Evolutionary conservation across 768 basidiomycete genomes (phyloP).

Genomic region (Mycena crocata): DNA sequence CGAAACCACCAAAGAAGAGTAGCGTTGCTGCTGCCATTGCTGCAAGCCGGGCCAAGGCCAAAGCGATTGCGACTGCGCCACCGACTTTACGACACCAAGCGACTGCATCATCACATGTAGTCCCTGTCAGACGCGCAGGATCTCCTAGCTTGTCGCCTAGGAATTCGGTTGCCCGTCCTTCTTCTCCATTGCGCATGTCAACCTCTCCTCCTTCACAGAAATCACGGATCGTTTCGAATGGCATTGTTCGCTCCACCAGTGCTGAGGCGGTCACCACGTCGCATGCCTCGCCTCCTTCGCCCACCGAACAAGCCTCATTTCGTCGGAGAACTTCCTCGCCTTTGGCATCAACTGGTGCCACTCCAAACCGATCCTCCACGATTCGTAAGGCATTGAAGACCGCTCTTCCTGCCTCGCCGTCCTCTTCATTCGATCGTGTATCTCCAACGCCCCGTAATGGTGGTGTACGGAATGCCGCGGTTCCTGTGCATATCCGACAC

Average conservation of each 20-base stretch:
- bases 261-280: constrained; percentile 43
- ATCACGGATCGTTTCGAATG: constrained; percentile 55
- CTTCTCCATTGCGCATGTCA: constrained; percentile 61
- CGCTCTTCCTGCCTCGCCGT: constrained; percentile 52
- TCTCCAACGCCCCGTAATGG: constrained; percentile 45
- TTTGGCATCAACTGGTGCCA: constrained; percentile 46
- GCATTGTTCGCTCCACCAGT: constrained; percentile 59
- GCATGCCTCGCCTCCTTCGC: constrained; percentile 51
- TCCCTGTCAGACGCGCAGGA: constrained; percentile 57
- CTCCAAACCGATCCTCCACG: constrained; percentile 46
- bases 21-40: constrained; percentile 90
- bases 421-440: constrained; percentile 44
- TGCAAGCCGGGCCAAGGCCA: constrained; percentile 90
- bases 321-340: constrained; percentile 65
- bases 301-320: constrained; percentile 46
- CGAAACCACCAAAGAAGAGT: constrained; percentile 76
- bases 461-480: constrained; percentile 37
- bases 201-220: constrained; percentile 59
- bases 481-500: constrained; percentile 53
- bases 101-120: constrained; percentile 74
- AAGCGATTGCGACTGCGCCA: constrained; percentile 84
- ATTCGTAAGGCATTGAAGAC: constrained; percentile 55
- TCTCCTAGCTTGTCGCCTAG: constrained; percentile 57
- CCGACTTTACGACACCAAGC: constrained; percentile 86
- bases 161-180: constrained; percentile 52